Conservation (phyloP, 2,329 filamentous ascomycete genomes). For the Fusarium sp. region DNA sequence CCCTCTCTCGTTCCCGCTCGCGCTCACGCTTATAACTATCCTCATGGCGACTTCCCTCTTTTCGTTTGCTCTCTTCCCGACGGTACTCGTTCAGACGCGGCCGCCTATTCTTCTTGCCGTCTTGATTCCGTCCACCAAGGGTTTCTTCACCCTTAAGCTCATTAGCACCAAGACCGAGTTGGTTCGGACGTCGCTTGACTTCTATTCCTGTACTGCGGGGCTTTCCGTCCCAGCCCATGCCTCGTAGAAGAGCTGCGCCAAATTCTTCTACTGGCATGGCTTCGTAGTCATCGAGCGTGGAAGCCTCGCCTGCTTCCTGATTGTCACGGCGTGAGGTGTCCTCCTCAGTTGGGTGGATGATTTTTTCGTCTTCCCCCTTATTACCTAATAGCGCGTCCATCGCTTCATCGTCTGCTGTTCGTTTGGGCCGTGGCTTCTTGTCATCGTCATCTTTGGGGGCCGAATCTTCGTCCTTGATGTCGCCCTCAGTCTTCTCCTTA, state of each 20-base stretch:
- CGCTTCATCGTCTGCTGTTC: constrained; percentile 65
- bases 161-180: constrained; percentile 91
- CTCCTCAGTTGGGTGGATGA: constrained; percentile 71
- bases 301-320: constrained; percentile 77
- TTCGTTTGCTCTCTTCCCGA: constrained; percentile 59
- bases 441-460: constrained; percentile 19
- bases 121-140: constrained; percentile 84
- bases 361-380: constrained; percentile 60
- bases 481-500: constrained; percentile 67
- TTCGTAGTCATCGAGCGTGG: constrained; percentile 86
- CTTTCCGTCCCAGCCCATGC: constrained; percentile 93
- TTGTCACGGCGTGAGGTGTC: constrained; percentile 80
- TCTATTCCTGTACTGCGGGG: constrained; percentile 68
- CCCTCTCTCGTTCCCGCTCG: constrained; percentile 56
- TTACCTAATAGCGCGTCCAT: constrained; percentile 76
- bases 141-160: constrained; percentile 79
- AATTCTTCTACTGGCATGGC: constrained; percentile 95
- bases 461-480: constrained; percentile 53
- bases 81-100: constrained; percentile 66
- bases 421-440: constrained; percentile 21
- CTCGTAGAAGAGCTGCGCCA: constrained; percentile 87
- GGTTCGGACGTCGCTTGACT: constrained; percentile 79
- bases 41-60: constrained; percentile 58
- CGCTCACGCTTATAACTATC: constrained; percentile 62
- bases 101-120: constrained; percentile 63